Evolutionary conservation across 306 rosid genomes (phyloP).

Genomic region (Vigna reflexopilosa): DNA sequence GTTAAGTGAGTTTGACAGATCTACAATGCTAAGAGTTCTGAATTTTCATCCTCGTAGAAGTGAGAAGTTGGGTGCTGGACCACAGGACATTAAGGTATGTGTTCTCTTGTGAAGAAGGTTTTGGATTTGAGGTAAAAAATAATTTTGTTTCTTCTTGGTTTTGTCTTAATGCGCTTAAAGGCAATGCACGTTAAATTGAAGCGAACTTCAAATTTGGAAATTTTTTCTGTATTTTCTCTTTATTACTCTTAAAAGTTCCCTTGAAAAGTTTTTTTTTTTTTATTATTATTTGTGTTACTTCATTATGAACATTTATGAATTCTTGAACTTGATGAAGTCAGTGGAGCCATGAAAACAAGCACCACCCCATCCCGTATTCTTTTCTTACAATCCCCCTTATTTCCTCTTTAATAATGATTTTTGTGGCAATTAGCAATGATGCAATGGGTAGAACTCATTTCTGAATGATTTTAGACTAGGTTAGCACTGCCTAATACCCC

Average conservation of each 20-base stretch:
- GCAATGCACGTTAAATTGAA: constrained; percentile 6
- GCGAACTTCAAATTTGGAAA: background rate
- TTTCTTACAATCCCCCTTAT: background rate
- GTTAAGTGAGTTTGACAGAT: constrained; percentile 67
- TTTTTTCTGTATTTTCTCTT: background rate
- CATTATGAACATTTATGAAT: background rate
- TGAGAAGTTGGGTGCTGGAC: constrained; percentile 73
- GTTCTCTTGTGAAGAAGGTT: constrained; percentile 37
- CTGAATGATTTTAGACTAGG: constrained; percentile 24
- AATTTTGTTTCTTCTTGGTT: constrained; percentile 34
- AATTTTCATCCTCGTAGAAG: constrained; percentile 71
- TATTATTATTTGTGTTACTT: background rate
- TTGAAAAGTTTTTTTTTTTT: background rate
- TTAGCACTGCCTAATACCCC: background rate
- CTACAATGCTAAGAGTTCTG: constrained; percentile 64
- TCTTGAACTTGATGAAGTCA: background rate
- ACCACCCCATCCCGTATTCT: background rate
- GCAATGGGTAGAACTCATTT: too few relatives aligned
- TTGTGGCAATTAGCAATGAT: too few relatives aligned
- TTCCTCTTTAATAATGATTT: too few relatives aligned
- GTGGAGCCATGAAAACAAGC: background rate
- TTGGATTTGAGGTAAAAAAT: constrained; percentile 9
- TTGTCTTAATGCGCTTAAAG: constrained; percentile 11
- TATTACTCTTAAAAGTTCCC: background rate
- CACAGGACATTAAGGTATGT: constrained; percentile 67